phyloP scores from a whole-genome alignment of 495 filamentous ascomycete genomes.

The Penicillium diatomitis region DNA sequence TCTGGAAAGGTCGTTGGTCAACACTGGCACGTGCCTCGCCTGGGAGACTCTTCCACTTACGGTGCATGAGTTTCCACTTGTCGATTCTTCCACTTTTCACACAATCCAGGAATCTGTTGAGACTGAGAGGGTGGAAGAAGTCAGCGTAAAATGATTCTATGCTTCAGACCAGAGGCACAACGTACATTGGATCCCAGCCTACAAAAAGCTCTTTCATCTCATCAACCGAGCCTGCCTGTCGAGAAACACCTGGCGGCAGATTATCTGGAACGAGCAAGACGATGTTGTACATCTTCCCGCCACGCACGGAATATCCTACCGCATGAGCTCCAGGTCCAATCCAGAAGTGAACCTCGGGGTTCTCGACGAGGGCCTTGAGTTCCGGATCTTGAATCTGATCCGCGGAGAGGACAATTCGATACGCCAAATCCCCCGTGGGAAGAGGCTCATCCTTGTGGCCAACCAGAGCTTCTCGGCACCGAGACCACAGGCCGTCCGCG shows the following conservation, averaged over 20 bases:
- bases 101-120: constrained; percentile 26
- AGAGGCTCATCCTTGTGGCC: constrained; percentile 35
- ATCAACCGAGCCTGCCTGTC: constrained; percentile 45
- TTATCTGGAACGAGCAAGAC: constrained; percentile 63
- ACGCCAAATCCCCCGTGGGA: constrained; percentile 61
- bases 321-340: constrained; percentile 55
- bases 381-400: constrained; percentile 34
- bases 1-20: constrained; percentile 8
- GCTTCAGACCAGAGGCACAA: constrained; percentile 1
- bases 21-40: too few species aligned
- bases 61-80: constrained; percentile 62
- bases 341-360: constrained; percentile 62
- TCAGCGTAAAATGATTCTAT: not conserved
- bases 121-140: constrained; percentile 2
- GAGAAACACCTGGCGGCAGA: constrained; percentile 47
- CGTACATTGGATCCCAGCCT: constrained; percentile 47
- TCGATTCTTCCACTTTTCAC: constrained; percentile 22
- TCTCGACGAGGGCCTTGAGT: constrained; percentile 41
- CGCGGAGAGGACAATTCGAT: constrained; percentile 52
- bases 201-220: constrained; percentile 57
- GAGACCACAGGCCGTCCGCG: constrained; percentile 49
- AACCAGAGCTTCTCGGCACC: constrained; percentile 39
- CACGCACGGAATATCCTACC: constrained; percentile 55
- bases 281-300: constrained; percentile 56
- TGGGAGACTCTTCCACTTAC: constrained; percentile 13